Evolutionary conservation across 2,329 filamentous ascomycete genomes (phyloP).

Genomic region (Claviceps citrina): DNA sequence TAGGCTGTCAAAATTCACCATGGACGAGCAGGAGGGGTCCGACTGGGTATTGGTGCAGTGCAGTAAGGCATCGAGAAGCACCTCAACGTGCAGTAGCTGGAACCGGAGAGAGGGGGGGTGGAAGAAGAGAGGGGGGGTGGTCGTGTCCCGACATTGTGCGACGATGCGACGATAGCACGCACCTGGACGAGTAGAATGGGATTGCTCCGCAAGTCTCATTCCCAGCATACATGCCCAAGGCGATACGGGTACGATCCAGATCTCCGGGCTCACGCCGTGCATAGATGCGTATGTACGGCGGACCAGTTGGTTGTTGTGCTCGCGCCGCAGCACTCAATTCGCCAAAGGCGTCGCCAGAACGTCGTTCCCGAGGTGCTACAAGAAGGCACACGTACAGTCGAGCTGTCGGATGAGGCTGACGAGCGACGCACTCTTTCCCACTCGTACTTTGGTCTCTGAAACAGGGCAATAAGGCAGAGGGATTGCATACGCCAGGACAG

Average conservation of each 20-base stretch:
- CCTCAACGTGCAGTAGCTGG: slow-evolving; percentile 7
- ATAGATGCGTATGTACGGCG: not conserved
- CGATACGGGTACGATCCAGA: slow-evolving; percentile 5
- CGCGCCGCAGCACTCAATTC: not conserved
- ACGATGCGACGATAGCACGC: not conserved
- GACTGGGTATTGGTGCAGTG: slow-evolving; percentile 6
- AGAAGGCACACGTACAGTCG: not conserved
- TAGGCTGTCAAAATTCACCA: not conserved
- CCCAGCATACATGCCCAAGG: not conserved
- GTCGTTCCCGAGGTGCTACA: not conserved
- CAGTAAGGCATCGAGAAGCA: slow-evolving; percentile 6
- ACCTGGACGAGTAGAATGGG: not conserved
- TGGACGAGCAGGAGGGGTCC: slow-evolving; percentile 1
- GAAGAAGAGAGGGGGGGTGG: not conserved
- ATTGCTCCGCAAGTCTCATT: not conserved
- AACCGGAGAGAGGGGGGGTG: slow-evolving; percentile 10
- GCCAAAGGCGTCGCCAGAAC: not conserved
- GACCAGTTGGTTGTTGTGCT: not conserved
- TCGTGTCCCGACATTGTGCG: no score
- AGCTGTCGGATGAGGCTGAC: not conserved
- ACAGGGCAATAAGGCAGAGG: not conserved
- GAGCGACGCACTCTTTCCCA: no score
- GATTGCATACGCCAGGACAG: not conserved
- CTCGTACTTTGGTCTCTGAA: not conserved
- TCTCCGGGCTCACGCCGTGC: slow-evolving; percentile 1